Evolutionary conservation across 371 early-diverging fungal species (phyloP).

Genomic region (Zychaea mexicana): DNA sequence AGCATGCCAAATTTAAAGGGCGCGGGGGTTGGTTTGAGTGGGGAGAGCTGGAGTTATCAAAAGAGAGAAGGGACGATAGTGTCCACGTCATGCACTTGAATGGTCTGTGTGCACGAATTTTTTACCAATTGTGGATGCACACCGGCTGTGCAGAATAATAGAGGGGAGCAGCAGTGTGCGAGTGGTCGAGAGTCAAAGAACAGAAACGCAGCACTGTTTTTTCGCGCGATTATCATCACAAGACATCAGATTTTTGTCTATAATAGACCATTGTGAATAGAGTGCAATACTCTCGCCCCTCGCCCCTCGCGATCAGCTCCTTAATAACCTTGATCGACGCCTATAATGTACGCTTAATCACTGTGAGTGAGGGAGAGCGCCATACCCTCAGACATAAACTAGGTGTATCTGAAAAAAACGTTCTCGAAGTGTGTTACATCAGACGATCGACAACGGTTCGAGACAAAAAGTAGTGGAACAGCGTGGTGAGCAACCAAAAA

Average conservation of each 20-base stretch:
- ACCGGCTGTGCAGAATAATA: not conserved
- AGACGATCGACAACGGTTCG: not conserved
- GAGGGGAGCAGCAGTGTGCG: too few species aligned
- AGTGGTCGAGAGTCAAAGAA: too few species aligned
- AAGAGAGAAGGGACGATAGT: not conserved
- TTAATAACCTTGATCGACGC: not conserved
- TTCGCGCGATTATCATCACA: not conserved
- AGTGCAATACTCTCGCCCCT: too few species aligned
- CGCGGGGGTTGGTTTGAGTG: too few species aligned
- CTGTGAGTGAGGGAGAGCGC: too few species aligned
- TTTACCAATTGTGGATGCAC: not conserved
- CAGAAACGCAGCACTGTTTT: not conserved
- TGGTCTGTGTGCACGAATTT: constrained; percentile 1
- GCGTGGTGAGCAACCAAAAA: constrained; percentile 1
- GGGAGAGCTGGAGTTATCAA: too few species aligned
- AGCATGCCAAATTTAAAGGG: not conserved
- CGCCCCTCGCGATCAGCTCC: too few species aligned
- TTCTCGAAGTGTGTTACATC: not conserved
- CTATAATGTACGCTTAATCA: not conserved
- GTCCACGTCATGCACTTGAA: constrained; percentile 1
- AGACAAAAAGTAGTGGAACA: constrained; percentile 1
- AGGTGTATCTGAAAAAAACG: too few species aligned
- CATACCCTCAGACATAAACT: too few species aligned
- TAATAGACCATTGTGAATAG: too few species aligned
- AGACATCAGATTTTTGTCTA: too few species aligned